These are phyloP conservation scores for Pinus albicaulis DNA, from an alignment of 75 land plant genomes.

Conservation along the genomic window DNA sequence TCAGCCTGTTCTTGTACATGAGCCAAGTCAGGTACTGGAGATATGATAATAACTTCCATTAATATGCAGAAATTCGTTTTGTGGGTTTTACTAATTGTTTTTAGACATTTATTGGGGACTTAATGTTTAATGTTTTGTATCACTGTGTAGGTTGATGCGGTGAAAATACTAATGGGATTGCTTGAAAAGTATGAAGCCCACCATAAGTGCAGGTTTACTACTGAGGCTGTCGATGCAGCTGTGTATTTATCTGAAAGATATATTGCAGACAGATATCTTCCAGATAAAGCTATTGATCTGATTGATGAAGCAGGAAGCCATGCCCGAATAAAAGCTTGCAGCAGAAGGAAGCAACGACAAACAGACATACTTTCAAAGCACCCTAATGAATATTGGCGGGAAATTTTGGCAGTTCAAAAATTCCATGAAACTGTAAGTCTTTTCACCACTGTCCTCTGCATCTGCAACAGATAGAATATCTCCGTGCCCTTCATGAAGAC, in stretches of 20 bases:
- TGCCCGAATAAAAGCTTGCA: slow-evolving; percentile 80
- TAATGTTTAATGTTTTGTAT: background rate
- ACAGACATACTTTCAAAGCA: slow-evolving; percentile 57
- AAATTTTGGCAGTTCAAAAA: slow-evolving; percentile 80
- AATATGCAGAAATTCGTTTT: too few relatives aligned
- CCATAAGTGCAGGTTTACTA: slow-evolving; percentile 80
- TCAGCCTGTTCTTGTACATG: slow-evolving; percentile 81
- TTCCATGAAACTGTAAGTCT: slow-evolving; percentile 73
- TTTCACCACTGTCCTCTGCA: background rate
- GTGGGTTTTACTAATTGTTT: background rate
- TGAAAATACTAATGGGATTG: slow-evolving; percentile 74
- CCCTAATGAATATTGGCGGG: slow-evolving; percentile 95
- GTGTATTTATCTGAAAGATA: slow-evolving; percentile 86
- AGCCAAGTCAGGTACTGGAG: slow-evolving; percentile 74
- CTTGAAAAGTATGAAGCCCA: slow-evolving; percentile 83
- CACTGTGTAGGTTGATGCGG: slow-evolving; percentile 77
- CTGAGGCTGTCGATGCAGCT: slow-evolving; percentile 92
- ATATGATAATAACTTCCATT: background rate
- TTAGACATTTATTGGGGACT: background rate
- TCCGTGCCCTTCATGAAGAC: background rate
- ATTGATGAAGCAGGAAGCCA: slow-evolving; percentile 93
- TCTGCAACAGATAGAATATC: background rate
- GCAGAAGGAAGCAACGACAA: slow-evolving; percentile 59
- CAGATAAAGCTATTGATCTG: slow-evolving; percentile 97
- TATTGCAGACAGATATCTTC: slow-evolving; percentile 81